phyloP scores from a whole-genome alignment of 768 basidiomycete genomes.

The Pisolithus microcarpus region DNA sequence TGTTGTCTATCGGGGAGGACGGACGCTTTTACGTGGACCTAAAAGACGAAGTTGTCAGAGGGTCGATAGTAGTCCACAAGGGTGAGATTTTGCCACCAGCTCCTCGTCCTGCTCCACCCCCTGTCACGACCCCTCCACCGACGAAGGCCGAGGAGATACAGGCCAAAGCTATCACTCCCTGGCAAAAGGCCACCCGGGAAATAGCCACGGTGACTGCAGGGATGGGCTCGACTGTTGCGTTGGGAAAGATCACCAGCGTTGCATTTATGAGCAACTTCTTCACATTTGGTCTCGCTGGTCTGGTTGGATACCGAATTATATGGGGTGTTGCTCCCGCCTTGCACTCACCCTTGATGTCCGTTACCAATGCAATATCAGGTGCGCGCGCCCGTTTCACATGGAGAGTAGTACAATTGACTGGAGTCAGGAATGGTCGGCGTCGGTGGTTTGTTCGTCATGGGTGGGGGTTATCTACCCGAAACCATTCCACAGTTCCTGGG shows the following conservation, averaged over 20 bases:
- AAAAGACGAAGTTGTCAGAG: slow-evolving; percentile 78
- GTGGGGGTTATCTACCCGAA: slow-evolving; percentile 75
- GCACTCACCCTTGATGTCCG: slow-evolving; percentile 87
- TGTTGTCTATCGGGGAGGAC: slow-evolving; percentile 68
- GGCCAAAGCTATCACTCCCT: slow-evolving; percentile 65
- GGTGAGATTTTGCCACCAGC: slow-evolving; percentile 60
- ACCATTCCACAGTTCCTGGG: slow-evolving; percentile 77
- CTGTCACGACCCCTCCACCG: slow-evolving; percentile 44
- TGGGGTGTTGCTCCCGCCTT: slow-evolving; percentile 87
- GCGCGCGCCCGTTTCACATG: slow-evolving; percentile 19
- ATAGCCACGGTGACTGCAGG: slow-evolving; percentile 69
- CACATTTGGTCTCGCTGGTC: slow-evolving; percentile 78
- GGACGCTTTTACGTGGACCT: slow-evolving; percentile 61
- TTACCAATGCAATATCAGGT: slow-evolving; percentile 85
- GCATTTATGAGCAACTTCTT: slow-evolving; percentile 88
- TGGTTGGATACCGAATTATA: slow-evolving; percentile 83
- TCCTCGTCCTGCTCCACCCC: slow-evolving; percentile 63
- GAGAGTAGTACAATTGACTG: not conserved
- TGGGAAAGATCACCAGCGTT: slow-evolving; percentile 75
- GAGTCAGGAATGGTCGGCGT: slow-evolving; percentile 65
- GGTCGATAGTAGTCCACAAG: slow-evolving; percentile 67
- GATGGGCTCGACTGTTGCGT: slow-evolving; percentile 63
- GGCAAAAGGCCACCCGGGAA: slow-evolving; percentile 74
- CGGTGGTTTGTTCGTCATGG: slow-evolving; percentile 87
- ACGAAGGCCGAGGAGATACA: slow-evolving; percentile 40